phyloP scores from a whole-genome alignment of 305 asterid species.

The Solanum hybrid region DNA sequence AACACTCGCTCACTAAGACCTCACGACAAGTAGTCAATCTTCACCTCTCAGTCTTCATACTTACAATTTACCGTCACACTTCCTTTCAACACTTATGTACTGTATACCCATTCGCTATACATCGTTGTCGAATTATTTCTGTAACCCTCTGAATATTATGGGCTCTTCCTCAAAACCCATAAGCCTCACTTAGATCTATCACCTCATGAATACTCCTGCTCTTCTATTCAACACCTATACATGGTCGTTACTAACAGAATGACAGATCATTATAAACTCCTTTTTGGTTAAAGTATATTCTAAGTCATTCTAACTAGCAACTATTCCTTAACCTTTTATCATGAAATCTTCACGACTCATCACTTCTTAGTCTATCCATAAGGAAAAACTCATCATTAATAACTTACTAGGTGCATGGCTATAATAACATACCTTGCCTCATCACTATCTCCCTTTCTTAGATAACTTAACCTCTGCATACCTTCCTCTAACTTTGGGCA shows the following conservation, averaged over 20 bases:
- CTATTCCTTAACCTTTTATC: neutral
- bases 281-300: neutral
- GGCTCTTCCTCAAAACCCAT: neutral
- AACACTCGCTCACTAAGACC: neutral
- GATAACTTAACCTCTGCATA: neutral
- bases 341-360: neutral
- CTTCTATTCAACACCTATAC: neutral
- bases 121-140: no score
- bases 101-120: neutral
- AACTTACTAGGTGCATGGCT: neutral
- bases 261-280: neutral
- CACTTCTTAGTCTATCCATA: neutral
- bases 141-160: neutral
- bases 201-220: neutral
- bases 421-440: neutral
- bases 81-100: neutral
- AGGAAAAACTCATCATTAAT: neutral
- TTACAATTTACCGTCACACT: neutral
- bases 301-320: neutral
- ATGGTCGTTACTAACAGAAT: no score
- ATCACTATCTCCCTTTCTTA: neutral
- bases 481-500: neutral
- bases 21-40: neutral
- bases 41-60: neutral
- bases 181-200: neutral